A percentile compares a stretch with the other conserved stretches of the same genome.
Evolutionary conservation across 2,329 filamentous ascomycete genomes (phyloP).

Genomic region (Stagonosporopsis cucurbitacearum): DNA sequence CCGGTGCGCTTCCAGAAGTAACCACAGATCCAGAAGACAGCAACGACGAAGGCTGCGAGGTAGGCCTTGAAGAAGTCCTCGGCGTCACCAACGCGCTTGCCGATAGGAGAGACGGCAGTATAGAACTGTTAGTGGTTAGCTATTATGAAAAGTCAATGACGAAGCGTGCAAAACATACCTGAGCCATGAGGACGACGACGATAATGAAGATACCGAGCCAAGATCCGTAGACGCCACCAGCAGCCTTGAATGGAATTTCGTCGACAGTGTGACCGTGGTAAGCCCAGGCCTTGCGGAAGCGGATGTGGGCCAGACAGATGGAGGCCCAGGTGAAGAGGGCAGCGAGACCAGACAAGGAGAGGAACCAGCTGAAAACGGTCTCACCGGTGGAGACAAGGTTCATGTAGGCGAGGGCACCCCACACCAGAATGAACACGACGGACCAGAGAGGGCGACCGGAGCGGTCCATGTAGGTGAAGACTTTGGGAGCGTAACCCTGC

Average conservation of each 20-base stretch:
- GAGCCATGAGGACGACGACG: conserved; percentile 48
- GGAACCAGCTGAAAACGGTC: conserved; percentile 75
- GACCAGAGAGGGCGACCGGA: conserved; percentile 79
- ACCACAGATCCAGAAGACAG: conserved; percentile 54
- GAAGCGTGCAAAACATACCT: conserved; percentile 32
- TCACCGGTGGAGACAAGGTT: conserved; percentile 56
- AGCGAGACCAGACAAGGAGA: conserved; percentile 74
- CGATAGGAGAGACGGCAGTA: conserved; percentile 45
- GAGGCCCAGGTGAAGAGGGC: conserved; percentile 81
- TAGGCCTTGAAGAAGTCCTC: conserved; percentile 56
- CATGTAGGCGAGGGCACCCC: conserved; percentile 81
- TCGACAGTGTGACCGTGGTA: conserved; percentile 51
- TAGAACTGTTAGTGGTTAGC: conserved; percentile 45
- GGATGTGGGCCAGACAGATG: conserved; percentile 90
- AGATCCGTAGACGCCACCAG: conserved; percentile 50
- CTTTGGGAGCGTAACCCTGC: conserved; percentile 71
- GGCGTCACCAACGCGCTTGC: conserved; percentile 40
- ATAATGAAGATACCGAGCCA: conserved; percentile 51
- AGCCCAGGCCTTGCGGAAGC: conserved; percentile 70
- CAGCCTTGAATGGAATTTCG: conserved; percentile 54
- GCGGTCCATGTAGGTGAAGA: conserved; percentile 82
- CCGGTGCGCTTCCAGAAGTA: conserved; percentile 70
- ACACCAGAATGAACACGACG: conserved; percentile 68
- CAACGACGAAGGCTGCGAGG: conserved; percentile 55
- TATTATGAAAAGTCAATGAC: conserved; percentile 6